These are phyloP conservation scores for Lycium ferocissimum DNA, from an alignment of 257 asterid species.

Conservation along the genomic window DNA sequence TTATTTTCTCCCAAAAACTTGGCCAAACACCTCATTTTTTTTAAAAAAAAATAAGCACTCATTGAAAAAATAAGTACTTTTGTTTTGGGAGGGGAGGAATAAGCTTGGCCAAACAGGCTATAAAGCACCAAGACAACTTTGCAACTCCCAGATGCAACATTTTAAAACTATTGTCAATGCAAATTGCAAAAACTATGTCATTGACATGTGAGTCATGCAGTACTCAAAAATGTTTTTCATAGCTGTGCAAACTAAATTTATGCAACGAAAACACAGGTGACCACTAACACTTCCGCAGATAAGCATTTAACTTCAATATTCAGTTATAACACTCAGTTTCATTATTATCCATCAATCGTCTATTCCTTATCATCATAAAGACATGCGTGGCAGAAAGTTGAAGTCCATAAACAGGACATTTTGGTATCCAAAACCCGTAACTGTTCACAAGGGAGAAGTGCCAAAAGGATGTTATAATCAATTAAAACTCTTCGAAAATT, in stretches of 20 bases:
- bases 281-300: background rate
- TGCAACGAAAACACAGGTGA: background rate
- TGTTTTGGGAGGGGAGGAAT: too few relatives aligned
- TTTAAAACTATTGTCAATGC: background rate
- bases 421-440: background rate
- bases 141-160: background rate
- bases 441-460: background rate
- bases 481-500: background rate
- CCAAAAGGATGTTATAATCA: background rate
- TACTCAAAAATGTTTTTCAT: background rate
- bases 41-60: too few relatives aligned
- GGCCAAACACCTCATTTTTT: too few relatives aligned
- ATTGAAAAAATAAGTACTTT: too few relatives aligned
- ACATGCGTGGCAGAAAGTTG: background rate
- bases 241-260: background rate
- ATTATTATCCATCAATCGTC: background rate
- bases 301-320: background rate
- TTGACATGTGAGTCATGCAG: background rate
- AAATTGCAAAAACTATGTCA: slow-evolving; percentile 1
- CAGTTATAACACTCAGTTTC: background rate
- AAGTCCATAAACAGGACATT: background rate
- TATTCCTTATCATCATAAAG: background rate
- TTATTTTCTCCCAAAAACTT: too few relatives aligned
- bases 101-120: too few relatives aligned
- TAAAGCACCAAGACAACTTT: too few relatives aligned